These are phyloP conservation scores for Suillus decipiens DNA, from an alignment of 768 basidiomycete genomes.

Conservation along the genomic window DNA sequence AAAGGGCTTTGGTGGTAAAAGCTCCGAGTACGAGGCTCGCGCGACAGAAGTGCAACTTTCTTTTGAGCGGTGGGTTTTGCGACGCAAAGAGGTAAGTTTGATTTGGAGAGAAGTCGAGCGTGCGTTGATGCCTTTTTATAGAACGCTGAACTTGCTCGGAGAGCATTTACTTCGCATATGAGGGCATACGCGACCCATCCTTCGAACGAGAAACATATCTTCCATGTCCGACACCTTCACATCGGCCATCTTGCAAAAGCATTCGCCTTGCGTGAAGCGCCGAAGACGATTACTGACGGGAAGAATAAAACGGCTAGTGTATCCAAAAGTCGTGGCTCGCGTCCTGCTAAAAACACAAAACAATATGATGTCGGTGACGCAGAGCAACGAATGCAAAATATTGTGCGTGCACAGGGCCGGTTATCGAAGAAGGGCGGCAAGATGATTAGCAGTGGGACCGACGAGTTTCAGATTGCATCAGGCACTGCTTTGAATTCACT, in stretches of 20 bases:
- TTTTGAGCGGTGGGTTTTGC: slow-evolving; percentile 92
- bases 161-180: slow-evolving; percentile 89
- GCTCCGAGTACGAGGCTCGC: slow-evolving; percentile 77
- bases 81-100: slow-evolving; percentile 57
- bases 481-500: slow-evolving; percentile 64
- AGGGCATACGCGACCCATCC: slow-evolving; percentile 98
- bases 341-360: slow-evolving; percentile 17
- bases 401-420: slow-evolving; percentile 82
- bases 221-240: slow-evolving; percentile 93
- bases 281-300: slow-evolving; percentile 25
- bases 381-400: slow-evolving; percentile 83
- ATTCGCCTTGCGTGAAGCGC: slow-evolving; percentile 61
- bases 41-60: slow-evolving; percentile 96
- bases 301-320: slow-evolving; percentile 21
- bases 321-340: slow-evolving; percentile 12
- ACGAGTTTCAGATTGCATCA: slow-evolving; percentile 51
- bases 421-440: slow-evolving; percentile 78
- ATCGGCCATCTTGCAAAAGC: slow-evolving; percentile 93
- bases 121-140: slow-evolving; percentile 32
- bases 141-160: slow-evolving; percentile 78
- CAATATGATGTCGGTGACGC: slow-evolving; percentile 40
- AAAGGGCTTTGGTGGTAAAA: slow-evolving; percentile 85
- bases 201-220: slow-evolving; percentile 91
- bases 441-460: slow-evolving; percentile 64
- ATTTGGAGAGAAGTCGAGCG: slow-evolving; percentile 8